A percentile compares a stretch with the other conserved stretches of the same genome.
Evolutionary conservation across 2,329 filamentous ascomycete species (phyloP).

Genomic region (Fusarium musae): DNA sequence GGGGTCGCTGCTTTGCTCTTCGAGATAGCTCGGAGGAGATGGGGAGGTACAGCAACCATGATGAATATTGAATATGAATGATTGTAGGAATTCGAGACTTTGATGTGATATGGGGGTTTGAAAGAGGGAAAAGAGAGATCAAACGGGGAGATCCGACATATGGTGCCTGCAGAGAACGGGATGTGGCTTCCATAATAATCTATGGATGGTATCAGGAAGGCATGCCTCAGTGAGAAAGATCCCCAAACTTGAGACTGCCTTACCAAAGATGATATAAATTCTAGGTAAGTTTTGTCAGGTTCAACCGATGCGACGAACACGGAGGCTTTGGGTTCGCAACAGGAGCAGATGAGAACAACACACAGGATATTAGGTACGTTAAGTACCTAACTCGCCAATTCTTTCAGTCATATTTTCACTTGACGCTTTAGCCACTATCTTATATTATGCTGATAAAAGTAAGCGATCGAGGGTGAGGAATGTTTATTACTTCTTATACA

Average conservation of each 20-base stretch:
- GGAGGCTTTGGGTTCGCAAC: not conserved
- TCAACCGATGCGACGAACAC: not conserved
- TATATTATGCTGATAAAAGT: not conserved
- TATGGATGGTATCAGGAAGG: not conserved
- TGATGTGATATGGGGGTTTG: not conserved
- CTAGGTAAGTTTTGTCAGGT: not conserved
- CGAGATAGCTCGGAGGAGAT: conserved; percentile 57
- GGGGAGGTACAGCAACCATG: conserved; percentile 52
- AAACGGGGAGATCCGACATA: not conserved
- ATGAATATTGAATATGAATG: not conserved
- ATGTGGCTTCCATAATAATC: not conserved
- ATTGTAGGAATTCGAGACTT: not conserved
- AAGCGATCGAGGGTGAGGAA: not conserved
- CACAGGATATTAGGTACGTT: not conserved
- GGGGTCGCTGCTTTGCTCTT: conserved; percentile 51
- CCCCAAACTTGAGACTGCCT: not conserved
- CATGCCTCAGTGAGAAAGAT: not conserved
- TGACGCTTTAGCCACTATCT: not conserved
- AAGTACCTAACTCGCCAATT: not conserved
- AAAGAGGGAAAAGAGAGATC: not conserved
- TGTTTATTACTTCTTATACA: not conserved
- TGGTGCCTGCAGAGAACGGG: too few relatives aligned
- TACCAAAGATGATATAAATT: not conserved
- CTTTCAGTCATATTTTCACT: not conserved
- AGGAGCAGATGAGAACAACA: not conserved